These are phyloP conservation scores for Penicillium desertorum DNA, from an alignment of 495 filamentous ascomycete genomes.

Conservation along the genomic window DNA sequence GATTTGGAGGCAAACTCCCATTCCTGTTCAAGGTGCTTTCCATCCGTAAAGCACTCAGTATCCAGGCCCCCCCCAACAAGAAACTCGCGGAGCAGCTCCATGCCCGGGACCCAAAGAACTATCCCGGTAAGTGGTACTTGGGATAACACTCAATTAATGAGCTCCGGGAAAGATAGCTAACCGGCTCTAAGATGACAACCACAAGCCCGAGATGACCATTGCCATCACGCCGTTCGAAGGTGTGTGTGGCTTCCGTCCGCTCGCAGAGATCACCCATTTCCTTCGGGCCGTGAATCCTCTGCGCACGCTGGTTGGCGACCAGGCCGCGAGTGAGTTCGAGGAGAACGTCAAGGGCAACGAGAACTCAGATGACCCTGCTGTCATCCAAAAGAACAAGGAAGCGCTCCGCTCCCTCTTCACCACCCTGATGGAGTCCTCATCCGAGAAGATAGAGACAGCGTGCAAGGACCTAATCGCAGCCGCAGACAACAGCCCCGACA, in stretches of 20 bases:
- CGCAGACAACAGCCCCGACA: slow-evolving; percentile 56
- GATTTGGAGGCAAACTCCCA: slow-evolving; percentile 77
- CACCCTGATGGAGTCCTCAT: slow-evolving; percentile 72
- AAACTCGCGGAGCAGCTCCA: slow-evolving; percentile 90
- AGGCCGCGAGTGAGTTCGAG: slow-evolving; percentile 65
- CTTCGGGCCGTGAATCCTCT: slow-evolving; percentile 70
- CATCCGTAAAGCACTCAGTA: slow-evolving; percentile 89
- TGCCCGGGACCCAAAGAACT: slow-evolving; percentile 83
- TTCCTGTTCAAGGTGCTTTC: slow-evolving; percentile 98
- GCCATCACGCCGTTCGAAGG: slow-evolving; percentile 95
- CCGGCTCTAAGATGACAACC: slow-evolving; percentile 75
- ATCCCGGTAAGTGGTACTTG: slow-evolving; percentile 60
- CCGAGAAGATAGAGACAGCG: slow-evolving; percentile 61
- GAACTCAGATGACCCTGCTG: slow-evolving; percentile 56
- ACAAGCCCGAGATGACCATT: slow-evolving; percentile 99
- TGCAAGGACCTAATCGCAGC: slow-evolving; percentile 65
- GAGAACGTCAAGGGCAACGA: slow-evolving; percentile 64
- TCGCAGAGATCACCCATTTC: slow-evolving; percentile 84
- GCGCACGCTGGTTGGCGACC: slow-evolving; percentile 71
- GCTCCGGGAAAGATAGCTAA: background rate
- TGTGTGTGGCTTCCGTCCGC: slow-evolving; percentile 89
- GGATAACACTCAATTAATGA: background rate
- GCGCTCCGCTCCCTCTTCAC: slow-evolving; percentile 73
- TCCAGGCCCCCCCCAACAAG: slow-evolving; percentile 98
- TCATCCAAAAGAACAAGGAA: slow-evolving; percentile 70